Evolutionary conservation across 305 asterid species (phyloP), one percentile per base, ranked within the genome.

Genomic region (Fraxinus ornus): DNA sequence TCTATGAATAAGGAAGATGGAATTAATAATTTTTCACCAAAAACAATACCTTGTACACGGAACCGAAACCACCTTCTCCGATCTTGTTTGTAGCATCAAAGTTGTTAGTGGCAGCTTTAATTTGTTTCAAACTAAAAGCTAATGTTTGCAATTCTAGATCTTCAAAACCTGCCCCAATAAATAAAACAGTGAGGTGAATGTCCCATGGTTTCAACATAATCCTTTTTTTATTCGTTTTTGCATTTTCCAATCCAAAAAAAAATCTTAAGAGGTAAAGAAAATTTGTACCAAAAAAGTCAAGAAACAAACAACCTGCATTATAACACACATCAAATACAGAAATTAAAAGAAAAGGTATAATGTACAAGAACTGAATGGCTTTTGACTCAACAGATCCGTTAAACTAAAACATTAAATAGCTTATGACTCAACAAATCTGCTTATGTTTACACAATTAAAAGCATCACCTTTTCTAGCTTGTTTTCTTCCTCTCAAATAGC

Each of bases 41-140:
- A 36, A 28, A 28, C 49, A 71, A 21, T 86, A 94, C 98, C 97
- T 93, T 95, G 92, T 88, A 94, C 52, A 95, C 99, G 0, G 99
- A 88, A 60, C 98, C 99, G 62, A 95, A 95, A 84, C 99, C 99
- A 44, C 99, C 99, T 90, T 95, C 99, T 44, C 98, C 99, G 35
- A 95, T 88, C 91, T 94, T 95, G 85, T 95, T 93, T 74, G 86
- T 76, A 52, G 85, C 62, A 84, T 93, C 95, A 35, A 95, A 95
- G 94, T 95, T 90, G 83, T 89, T 89, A 0, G 98, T 95, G 15
- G 99, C 97, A 76, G 87, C 86, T 90, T 89, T 92, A 76, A 95
- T 90, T 90, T 93, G 97, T 86, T 91, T 95, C 77, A 95, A 82
- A n/a, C 94, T 79, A 82, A 93, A 95, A 37, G 94, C 90, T 81